Evolutionary conservation across 2,329 filamentous ascomycete genomes (phyloP), one percentile per base, ranked within the genome.

Genomic region (Phoma herbarum): DNA sequence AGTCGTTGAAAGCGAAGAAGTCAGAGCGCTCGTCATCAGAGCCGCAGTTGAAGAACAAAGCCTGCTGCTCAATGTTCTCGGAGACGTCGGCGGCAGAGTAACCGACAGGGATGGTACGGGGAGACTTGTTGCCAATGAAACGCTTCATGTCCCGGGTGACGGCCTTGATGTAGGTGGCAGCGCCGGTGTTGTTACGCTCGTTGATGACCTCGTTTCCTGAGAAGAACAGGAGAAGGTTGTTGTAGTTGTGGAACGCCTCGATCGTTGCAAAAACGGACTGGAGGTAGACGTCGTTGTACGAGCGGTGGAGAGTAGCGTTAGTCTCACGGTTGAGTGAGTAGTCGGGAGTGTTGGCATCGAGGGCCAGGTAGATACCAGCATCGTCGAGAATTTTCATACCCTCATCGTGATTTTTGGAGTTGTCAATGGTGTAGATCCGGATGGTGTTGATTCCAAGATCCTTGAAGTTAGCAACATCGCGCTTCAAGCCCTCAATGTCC

Each of bases 41-140:
- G 62, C 93, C 93, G 75, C 93, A 97, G 86, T 97, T 96, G 87
- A 97, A 92, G 85, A 96, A 97, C 50, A 89, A 75, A 35, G 93
- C 92, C 73, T 92, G 92, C 81, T 96, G 86, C 80, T 90, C 87
- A 69, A 93, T 91, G 83, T 96, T 96, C 75, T 88, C 84, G 51
- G 90, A 84, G 48, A 97, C 90, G 79, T 97, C 93, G 56, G 93
- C 93, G 58, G 90, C 90, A 3, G 90, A 92, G 82, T 93, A 93
- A 47, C 90, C 90, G 52, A 93, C 89, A 14, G 90, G 90, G 62
- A 93, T 92, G 50, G 77, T 60, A 63, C 90, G 88, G 69, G 85
- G 81, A 60, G 85, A 79, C 71, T 89, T 85, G 75, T 88, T 89
- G 77, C 86, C 84, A 78, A 92, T 88, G 81, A 93, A 93, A 77